phyloP scores from a whole-genome alignment of 78 protist genomes.

The Pigoraptor vietnamica region DNA sequence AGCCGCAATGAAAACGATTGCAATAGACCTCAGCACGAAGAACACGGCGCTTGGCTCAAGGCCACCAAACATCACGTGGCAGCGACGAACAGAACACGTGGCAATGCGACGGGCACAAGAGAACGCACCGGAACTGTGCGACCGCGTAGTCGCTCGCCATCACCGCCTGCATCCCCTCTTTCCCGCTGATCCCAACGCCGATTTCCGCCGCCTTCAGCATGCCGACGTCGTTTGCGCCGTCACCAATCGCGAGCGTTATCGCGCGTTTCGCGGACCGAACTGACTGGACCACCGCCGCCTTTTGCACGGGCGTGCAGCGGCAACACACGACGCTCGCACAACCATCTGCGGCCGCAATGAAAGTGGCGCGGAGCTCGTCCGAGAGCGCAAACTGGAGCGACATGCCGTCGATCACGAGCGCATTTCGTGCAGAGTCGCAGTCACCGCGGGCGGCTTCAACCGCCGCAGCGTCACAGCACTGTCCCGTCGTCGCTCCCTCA shows the following conservation, averaged over 20 bases:
- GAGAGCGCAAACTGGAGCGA: conserved; percentile 34
- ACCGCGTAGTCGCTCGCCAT: conserved; percentile 66
- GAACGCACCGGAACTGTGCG: conserved; percentile 19
- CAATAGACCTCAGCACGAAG: no score
- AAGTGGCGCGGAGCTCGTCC: not conserved
- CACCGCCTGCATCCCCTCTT: conserved; percentile 57
- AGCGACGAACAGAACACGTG: not conserved
- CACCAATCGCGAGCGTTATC: conserved; percentile 73
- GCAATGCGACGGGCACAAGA: not conserved
- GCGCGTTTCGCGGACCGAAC: conserved; percentile 12
- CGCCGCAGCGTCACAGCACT: no score
- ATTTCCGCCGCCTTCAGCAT: conserved; percentile 70
- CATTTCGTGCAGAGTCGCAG: not conserved
- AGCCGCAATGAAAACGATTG: not conserved
- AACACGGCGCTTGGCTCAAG: not conserved
- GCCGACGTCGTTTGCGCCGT: conserved; percentile 80
- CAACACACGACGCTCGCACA: conserved; percentile 83
- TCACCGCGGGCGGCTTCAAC: not conserved
- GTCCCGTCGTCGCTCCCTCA: not conserved
- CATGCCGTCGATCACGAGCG: conserved; percentile 57
- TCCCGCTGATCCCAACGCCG: conserved; percentile 41
- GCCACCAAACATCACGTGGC: not conserved
- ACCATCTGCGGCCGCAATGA: not conserved
- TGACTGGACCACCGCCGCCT: conserved; percentile 60
- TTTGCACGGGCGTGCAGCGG: conserved; percentile 85